phyloP scores from a whole-genome alignment of 2,329 filamentous ascomycete genomes.

The Trichophyton schoenleinii region DNA sequence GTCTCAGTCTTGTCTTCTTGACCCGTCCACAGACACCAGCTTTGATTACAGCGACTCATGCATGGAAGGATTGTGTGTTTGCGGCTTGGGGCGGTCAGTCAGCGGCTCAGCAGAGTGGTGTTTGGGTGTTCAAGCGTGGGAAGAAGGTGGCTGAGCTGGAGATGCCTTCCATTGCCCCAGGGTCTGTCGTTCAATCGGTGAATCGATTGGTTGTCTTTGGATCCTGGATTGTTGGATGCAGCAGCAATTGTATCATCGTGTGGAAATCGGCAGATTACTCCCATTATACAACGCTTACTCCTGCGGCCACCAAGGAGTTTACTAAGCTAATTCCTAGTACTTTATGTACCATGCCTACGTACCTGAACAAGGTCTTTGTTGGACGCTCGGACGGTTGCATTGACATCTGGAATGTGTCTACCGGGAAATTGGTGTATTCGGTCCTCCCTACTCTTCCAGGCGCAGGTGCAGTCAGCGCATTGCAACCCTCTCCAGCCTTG shows the following conservation, averaged over 20 bases:
- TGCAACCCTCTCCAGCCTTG: slow-evolving; percentile 72
- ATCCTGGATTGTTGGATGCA: slow-evolving; percentile 77
- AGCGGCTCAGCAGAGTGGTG: slow-evolving; percentile 45
- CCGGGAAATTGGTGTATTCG: slow-evolving; percentile 79
- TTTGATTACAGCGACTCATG: slow-evolving; percentile 70
- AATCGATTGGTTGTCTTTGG: slow-evolving; percentile 71
- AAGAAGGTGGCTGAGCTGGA: slow-evolving; percentile 68
- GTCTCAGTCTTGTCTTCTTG: slow-evolving; percentile 85
- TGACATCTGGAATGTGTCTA: slow-evolving; percentile 96
- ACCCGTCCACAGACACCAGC: slow-evolving; percentile 79
- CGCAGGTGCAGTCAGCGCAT: slow-evolving; percentile 70
- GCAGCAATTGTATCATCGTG: slow-evolving; percentile 63
- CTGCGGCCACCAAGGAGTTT: slow-evolving; percentile 44
- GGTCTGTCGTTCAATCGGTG: slow-evolving; percentile 54
- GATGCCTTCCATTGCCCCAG: slow-evolving; percentile 40
- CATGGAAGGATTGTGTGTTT: slow-evolving; percentile 77
- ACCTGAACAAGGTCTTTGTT: slow-evolving; percentile 88
- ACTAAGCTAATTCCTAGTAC: slow-evolving; percentile 61
- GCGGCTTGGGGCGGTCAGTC: slow-evolving; percentile 70
- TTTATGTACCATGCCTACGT: slow-evolving; percentile 82
- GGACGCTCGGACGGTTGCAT: slow-evolving; percentile 78
- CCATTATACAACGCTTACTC: slow-evolving; percentile 72
- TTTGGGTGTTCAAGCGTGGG: slow-evolving; percentile 89
- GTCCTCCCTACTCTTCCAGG: slow-evolving; percentile 62
- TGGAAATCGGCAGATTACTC: slow-evolving; percentile 77